Conservation (phyloP, 2,329 filamentous ascomycete genomes). For the Talaromyces sp. region DNA sequence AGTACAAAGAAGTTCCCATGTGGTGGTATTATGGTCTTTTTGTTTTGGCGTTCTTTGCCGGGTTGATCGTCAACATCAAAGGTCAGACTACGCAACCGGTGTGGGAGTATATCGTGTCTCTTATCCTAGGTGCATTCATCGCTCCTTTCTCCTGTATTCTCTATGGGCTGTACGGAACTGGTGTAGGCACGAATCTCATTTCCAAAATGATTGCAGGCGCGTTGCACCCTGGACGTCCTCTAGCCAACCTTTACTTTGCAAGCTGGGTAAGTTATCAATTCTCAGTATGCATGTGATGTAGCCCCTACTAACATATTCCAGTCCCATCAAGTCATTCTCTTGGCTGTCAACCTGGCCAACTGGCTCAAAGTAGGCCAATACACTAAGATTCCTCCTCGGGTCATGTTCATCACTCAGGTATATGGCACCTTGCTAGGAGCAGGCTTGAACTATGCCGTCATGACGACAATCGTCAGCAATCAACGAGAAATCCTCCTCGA, state of each 20-base stretch:
- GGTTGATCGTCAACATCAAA: slow-evolving; percentile 46
- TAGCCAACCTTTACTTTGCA: slow-evolving; percentile 29
- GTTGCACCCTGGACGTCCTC: slow-evolving; percentile 25
- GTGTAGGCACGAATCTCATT: slow-evolving; percentile 24
- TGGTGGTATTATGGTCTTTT: slow-evolving; percentile 50
- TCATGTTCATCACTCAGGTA: slow-evolving; percentile 57
- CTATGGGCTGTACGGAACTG: slow-evolving; percentile 23
- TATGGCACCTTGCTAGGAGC: slow-evolving; percentile 56
- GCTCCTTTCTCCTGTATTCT: slow-evolving; percentile 44
- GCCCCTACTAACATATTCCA: slow-evolving; percentile 12
- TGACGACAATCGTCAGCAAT: slow-evolving; percentile 52
- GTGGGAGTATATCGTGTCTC: slow-evolving; percentile 49
- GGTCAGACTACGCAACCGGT: slow-evolving; percentile 47
- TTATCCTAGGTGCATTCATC: slow-evolving; percentile 44
- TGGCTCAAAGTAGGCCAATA: slow-evolving; percentile 23
- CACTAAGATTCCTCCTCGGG: slow-evolving; percentile 54
- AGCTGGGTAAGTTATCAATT: slow-evolving; percentile 6
- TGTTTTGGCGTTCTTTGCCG: slow-evolving; percentile 46
- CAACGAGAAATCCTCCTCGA: slow-evolving; percentile 50
- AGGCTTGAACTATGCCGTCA: slow-evolving; percentile 55
- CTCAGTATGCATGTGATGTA: not conserved
- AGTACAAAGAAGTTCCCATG: slow-evolving; percentile 32
- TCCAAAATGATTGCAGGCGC: slow-evolving; percentile 30
- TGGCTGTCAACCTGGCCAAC: slow-evolving; percentile 26
- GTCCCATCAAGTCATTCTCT: slow-evolving; percentile 29